Evolutionary conservation across 768 basidiomycete species (phyloP).

Genomic region (Myochromella boudieri): DNA sequence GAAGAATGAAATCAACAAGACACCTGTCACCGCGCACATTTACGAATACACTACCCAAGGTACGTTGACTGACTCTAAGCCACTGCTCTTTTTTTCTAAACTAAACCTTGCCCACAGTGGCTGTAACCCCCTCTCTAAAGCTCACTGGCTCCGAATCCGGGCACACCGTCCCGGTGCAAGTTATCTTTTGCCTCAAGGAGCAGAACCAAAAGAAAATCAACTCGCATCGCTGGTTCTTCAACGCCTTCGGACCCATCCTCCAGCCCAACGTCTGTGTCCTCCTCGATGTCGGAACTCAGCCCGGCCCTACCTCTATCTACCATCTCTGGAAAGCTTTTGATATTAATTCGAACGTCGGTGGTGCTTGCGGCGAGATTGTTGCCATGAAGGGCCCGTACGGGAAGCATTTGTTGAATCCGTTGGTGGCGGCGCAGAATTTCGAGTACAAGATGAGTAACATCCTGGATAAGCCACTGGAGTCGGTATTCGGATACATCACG

Average conservation of each 20-base stretch:
- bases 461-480: slow-evolving; percentile 88
- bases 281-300: slow-evolving; percentile 81
- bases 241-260: slow-evolving; percentile 80
- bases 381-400: slow-evolving; percentile 87
- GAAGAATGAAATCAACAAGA: slow-evolving; percentile 79
- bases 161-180: slow-evolving; percentile 84
- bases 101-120: slow-evolving; percentile 52
- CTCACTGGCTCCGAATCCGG: slow-evolving; percentile 79
- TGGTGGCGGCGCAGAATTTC: slow-evolving; percentile 91
- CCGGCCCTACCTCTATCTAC: slow-evolving; percentile 86
- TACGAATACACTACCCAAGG: slow-evolving; percentile 95
- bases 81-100: background rate
- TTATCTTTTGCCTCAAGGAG: slow-evolving; percentile 92
- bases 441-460: slow-evolving; percentile 96
- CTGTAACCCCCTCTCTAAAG: slow-evolving; percentile 78
- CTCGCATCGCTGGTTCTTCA: slow-evolving; percentile 95
- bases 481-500: slow-evolving; percentile 91
- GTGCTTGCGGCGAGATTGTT: slow-evolving; percentile 96
- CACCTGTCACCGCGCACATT: slow-evolving; percentile 84
- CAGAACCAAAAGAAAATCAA: slow-evolving; percentile 97
- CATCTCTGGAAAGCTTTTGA: slow-evolving; percentile 96
- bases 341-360: slow-evolving; percentile 86
- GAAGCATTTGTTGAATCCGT: slow-evolving; percentile 76
- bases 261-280: slow-evolving; percentile 91
- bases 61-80: slow-evolving; percentile 35